Evolutionary conservation across 371 early-diverging fungal genomes (phyloP), one percentile per base, ranked within the genome.

Genomic region (Circinella minor): DNA sequence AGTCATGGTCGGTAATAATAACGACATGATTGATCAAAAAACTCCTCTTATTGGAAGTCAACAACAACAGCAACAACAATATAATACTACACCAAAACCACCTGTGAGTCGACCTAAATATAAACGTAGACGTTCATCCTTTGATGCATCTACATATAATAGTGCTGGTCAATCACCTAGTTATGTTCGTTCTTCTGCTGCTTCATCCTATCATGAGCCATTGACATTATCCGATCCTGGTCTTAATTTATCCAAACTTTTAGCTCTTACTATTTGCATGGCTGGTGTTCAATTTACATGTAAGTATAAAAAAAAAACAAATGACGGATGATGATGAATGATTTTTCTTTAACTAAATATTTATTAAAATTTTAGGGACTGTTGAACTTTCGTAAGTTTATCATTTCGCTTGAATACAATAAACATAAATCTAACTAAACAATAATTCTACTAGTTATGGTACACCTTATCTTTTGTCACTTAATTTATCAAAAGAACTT

Each of bases 391-490:
- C 85, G 85, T 85, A 79, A 83, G 82, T 66, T 57, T 36, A 27
- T 61, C 36, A 65, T 20, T 13, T 15, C 20, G 18, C 4, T 46
- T 36, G 68, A 72, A 10, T 55, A 71, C 39, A 66, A 2, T 27
- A 2, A 1, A 27, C 27, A 27, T 2, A 27, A 2, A 27, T 27
- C 27, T 27, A 27, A 27, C 27, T 27, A 27, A 27, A 27, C 15
- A 15, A 51, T 51, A 17, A 51, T 51, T 5, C 7, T 46, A 6
- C n/a, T 61, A 88, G 90, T 10, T 90, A 90, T 73, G 95, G 95
- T n/a, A 93, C 94, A 36, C 93, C 93, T 3, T 92, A 91, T 71
- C 77, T 95, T 27, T 70, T 86, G 17, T 86, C 89, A 10, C 81
- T 95, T 17, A 90, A 91, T 18, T 76, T 94, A 48, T 79, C 90